phyloP scores from a whole-genome alignment of 345 rosid species.

The Syzygium grande region DNA sequence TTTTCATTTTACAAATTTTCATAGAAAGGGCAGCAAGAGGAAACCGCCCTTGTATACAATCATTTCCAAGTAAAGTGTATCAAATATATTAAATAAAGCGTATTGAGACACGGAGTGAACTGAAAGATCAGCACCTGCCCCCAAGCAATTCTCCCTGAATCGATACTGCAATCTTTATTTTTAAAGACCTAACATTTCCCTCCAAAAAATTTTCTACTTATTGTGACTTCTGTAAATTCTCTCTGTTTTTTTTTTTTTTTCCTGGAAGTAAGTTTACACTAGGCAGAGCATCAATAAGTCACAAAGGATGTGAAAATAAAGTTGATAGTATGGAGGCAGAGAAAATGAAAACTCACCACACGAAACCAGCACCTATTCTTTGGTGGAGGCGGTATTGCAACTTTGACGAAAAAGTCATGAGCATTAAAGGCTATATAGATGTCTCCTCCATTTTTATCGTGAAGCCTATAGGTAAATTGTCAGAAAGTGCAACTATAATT shows the following conservation, averaged over 20 bases:
- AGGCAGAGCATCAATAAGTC: neutral
- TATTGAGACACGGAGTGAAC: neutral
- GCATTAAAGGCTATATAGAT: conserved; percentile 77
- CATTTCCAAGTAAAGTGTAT: neutral
- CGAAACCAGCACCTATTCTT: conserved; percentile 57
- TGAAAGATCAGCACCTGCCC: neutral
- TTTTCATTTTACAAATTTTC: neutral
- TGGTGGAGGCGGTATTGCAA: conserved; percentile 57
- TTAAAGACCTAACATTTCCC: neutral
- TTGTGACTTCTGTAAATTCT: neutral
- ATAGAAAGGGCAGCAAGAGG: neutral
- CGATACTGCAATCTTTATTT: neutral
- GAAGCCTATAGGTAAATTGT: conserved; percentile 47
- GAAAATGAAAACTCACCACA: conserved; percentile 50
- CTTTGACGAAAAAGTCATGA: conserved; percentile 56
- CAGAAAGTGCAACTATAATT: neutral
- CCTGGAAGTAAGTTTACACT: neutral
- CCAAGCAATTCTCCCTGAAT: neutral
- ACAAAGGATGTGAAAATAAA: neutral
- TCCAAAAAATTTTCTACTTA: neutral
- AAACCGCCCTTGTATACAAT: neutral
- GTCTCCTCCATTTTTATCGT: conserved; percentile 46
- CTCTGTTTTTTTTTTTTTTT: neutral
- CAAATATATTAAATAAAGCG: neutral
- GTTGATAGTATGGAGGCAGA: neutral